These are phyloP conservation scores for Chrysoporthe deuterocubensis DNA, from an alignment of 2,329 filamentous ascomycete species.

Conservation along the genomic window DNA sequence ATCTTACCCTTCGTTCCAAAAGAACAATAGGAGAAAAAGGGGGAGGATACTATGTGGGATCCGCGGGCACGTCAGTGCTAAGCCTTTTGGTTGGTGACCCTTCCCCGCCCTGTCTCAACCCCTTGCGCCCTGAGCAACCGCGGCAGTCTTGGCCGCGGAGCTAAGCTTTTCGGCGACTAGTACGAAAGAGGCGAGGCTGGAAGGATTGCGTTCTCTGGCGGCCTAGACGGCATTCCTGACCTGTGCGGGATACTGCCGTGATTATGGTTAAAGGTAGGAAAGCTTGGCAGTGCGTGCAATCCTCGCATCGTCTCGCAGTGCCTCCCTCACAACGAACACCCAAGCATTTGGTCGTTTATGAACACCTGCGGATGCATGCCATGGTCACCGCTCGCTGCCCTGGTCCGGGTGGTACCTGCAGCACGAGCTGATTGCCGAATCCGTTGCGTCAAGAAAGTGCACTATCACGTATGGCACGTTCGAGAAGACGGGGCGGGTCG, in stretches of 20 bases:
- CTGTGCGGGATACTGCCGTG: not conserved
- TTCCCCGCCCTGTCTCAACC: constrained; percentile 11
- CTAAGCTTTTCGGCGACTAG: constrained; percentile 24
- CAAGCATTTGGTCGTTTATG: not conserved
- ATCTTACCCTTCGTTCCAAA: not conserved
- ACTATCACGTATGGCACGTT: not conserved
- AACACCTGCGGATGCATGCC: not conserved
- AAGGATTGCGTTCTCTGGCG: not conserved
- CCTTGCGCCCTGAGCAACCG: not conserved
- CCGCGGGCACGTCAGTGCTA: not conserved
- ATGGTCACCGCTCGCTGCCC: not conserved
- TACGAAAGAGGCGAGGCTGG: not conserved
- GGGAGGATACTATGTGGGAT: not conserved
- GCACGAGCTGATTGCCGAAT: not conserved
- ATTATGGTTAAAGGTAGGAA: constrained; percentile 1
- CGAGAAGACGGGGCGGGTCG: not conserved
- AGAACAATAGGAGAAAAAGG: not conserved
- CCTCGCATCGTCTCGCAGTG: not conserved
- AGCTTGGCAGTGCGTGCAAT: not conserved
- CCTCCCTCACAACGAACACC: not conserved
- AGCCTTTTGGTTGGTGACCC: not conserved
- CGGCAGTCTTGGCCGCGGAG: constrained; percentile 15
- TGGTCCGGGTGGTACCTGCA: not conserved
- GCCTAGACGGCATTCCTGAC: not conserved
- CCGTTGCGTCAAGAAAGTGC: not conserved